phyloP scores from a whole-genome alignment of 345 rosid species.

The Excoecaria agallocha region DNA sequence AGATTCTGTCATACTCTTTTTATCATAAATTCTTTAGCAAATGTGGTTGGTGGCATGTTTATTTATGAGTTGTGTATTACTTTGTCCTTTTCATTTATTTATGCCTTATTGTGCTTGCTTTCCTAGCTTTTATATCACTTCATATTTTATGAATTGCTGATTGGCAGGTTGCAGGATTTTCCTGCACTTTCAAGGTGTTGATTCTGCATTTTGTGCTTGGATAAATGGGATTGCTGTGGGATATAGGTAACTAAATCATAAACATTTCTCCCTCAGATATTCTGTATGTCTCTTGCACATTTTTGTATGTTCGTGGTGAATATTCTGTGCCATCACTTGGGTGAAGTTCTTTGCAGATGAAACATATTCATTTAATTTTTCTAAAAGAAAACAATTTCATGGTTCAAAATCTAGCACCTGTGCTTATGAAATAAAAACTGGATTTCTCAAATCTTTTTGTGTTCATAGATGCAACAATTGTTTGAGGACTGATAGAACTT shows the following conservation, averaged over 20 bases:
- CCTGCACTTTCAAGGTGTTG: constrained; percentile 96
- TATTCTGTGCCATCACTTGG: neutral
- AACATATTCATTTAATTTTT: too few relatives aligned
- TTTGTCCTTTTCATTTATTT: neutral
- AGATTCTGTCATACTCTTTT: neutral
- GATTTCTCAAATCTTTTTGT: neutral
- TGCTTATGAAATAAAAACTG: neutral
- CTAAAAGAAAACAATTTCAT: neutral
- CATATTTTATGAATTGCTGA: constrained; percentile 8
- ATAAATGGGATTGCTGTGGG: constrained; percentile 83
- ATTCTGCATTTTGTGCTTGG: constrained; percentile 95
- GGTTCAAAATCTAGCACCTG: neutral
- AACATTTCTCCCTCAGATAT: neutral
- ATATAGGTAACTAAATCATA: constrained; percentile 57
- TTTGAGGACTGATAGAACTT: neutral
- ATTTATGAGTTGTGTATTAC: neutral
- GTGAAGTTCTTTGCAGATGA: neutral
- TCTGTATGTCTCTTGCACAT: neutral
- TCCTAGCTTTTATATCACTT: neutral
- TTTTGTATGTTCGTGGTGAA: neutral
- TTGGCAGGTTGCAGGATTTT: constrained; percentile 83
- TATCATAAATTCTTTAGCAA: neutral
- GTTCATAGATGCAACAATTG: neutral
- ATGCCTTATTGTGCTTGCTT: neutral
- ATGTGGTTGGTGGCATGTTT: neutral